Percentiles rank a stretch among this genome's conserved stretches.
These are phyloP conservation scores for Falciphora oryzae DNA, from an alignment of 2,329 filamentous ascomycete genomes.

Conservation along the genomic window DNA sequence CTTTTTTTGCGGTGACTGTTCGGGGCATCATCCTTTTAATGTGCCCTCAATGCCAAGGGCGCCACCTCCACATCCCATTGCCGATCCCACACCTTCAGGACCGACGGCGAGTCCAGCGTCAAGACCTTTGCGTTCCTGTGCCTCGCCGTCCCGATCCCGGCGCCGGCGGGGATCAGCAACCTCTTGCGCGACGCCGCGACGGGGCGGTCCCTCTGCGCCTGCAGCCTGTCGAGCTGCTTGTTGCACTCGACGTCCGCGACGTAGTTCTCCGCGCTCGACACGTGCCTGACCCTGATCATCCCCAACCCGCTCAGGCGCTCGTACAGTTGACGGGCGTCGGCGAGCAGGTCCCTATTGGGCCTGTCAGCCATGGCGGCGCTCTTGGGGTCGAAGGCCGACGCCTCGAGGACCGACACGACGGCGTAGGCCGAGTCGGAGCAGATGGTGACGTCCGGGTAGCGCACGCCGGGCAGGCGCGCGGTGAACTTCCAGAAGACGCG, in stretches of 20 bases:
- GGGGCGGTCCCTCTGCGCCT: not conserved
- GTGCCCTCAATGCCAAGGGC: not conserved
- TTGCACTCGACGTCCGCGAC: not conserved
- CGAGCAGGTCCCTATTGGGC: not conserved
- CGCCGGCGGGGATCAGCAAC: not conserved
- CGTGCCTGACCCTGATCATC: not conserved
- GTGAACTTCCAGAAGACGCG: not conserved
- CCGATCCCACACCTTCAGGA: not conserved
- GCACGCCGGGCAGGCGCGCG: not conserved
- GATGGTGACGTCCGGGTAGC: not conserved
- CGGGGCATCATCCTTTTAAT: too few species aligned
- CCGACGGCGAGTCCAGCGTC: not conserved
- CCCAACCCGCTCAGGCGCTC: not conserved
- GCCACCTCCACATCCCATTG: not conserved
- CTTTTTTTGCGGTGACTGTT: not conserved
- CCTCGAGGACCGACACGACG: slow-evolving; percentile 1
- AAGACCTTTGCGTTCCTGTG: not conserved
- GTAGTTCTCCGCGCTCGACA: not conserved
- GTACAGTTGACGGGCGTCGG: not conserved
- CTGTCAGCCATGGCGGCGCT: not conserved
- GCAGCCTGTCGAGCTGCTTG: not conserved
- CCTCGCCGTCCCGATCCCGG: too few species aligned
- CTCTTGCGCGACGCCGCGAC: not conserved
- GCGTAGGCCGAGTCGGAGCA: not conserved
- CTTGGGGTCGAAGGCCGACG: not conserved